Percentiles rank a stretch among this genome's conserved stretches.
These are phyloP conservation scores for Petunia hybrid DNA, from an alignment of 305 asterid species.

Conservation along the genomic window DNA sequence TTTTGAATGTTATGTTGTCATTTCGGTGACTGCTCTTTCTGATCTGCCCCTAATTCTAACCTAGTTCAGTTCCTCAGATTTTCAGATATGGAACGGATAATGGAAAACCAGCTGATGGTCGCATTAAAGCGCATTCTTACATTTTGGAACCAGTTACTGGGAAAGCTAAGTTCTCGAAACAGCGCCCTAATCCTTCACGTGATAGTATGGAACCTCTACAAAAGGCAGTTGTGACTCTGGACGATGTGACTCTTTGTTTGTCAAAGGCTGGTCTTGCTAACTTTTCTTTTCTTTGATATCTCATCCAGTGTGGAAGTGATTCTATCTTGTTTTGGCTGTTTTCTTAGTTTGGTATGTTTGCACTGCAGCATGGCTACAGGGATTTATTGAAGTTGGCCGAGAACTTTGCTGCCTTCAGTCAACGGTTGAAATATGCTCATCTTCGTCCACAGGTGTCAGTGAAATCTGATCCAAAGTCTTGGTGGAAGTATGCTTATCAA, in stretches of 20 bases:
- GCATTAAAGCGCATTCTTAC: slow-evolving; percentile 67
- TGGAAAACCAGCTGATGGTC: slow-evolving; percentile 73
- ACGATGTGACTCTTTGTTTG: slow-evolving; percentile 92
- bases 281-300: slow-evolving; percentile 31
- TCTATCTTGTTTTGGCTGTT: slow-evolving; percentile 33
- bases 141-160: slow-evolving; percentile 93
- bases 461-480: slow-evolving; percentile 73
- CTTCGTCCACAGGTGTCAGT: slow-evolving; percentile 76
- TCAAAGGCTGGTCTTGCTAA: slow-evolving; percentile 68
- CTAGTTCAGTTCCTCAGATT: slow-evolving; percentile 53
- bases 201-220: slow-evolving; percentile 70
- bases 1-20: slow-evolving; percentile 33
- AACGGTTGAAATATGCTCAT: slow-evolving; percentile 88
- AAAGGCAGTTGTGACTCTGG: slow-evolving; percentile 84
- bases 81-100: slow-evolving; percentile 81
- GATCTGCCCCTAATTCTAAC: slow-evolving; percentile 36
- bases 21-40: slow-evolving; percentile 34
- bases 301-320: slow-evolving; percentile 4
- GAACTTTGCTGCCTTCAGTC: slow-evolving; percentile 92
- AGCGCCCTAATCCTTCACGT: slow-evolving; percentile 64
- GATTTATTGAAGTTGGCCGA: slow-evolving; percentile 92
- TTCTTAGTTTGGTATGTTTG: slow-evolving; percentile 15
- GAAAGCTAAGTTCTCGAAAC: slow-evolving; percentile 83
- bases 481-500: slow-evolving; percentile 95
- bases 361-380: slow-evolving; percentile 80